phyloP scores from a whole-genome alignment of 371 early-diverging fungal species.

The Phascolomyces articulosus region DNA sequence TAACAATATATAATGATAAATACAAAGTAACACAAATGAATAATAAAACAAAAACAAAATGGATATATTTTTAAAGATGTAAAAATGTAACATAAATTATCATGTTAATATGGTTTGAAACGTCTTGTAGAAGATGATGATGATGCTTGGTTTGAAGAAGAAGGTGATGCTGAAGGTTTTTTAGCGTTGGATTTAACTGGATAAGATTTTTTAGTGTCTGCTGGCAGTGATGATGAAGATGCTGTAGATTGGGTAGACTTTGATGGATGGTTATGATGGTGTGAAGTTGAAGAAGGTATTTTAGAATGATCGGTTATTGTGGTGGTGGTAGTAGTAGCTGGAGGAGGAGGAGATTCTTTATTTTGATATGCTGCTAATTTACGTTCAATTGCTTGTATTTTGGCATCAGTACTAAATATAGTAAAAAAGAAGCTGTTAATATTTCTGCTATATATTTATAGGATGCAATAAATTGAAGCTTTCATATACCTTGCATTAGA shows the following conservation, averaged over 20 bases:
- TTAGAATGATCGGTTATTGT: not conserved
- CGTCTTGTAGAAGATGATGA: not conserved
- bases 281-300: not conserved
- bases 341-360: constrained; percentile 5
- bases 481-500: constrained; percentile 53
- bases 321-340: not conserved
- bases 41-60: no score
- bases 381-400: constrained; percentile 64
- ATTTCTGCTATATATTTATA: no score
- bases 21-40: no score
- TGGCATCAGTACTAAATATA: constrained; percentile 56
- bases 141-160: not conserved
- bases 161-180: not conserved
- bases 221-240: constrained; percentile 7
- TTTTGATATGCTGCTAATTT: constrained; percentile 57
- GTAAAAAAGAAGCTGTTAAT: no score
- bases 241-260: not conserved
- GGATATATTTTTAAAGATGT: no score
- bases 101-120: constrained; percentile 10
- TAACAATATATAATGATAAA: no score
- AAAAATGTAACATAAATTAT: no score
- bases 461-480: not conserved
- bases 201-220: not conserved
- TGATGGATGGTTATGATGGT: not conserved
- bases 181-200: not conserved